Base-by-base conservation (phyloP, 1,139 yeast species). In the Hansenula sp. region DNA sequence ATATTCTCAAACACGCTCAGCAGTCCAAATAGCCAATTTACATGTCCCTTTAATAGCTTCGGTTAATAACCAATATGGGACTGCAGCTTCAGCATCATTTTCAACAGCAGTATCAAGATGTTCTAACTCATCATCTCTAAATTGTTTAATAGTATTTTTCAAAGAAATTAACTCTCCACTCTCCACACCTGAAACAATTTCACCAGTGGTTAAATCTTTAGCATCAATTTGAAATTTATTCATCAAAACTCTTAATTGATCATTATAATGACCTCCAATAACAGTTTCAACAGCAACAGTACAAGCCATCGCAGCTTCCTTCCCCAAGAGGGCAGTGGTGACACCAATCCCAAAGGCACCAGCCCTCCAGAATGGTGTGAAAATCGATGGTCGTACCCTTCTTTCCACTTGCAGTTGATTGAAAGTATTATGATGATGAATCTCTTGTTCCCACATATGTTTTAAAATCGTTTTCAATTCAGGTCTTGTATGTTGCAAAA, bases 231-330 rank as follows among this genome's bases (percentile, higher is more conserved):
- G 70, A 52, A 72, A 82, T 51, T 82, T 84, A 54, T 79, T 81
- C 66, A 76, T 72, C 45, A 93, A 69, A 44, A 84, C 81, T 44
- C 99, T 71, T 51, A 93, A 70, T 63, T 93, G 99, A 50, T 84
- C 82, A 59, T 94, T 93, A 67, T 93, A 93, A 63, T 93, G 99
- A 1, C 88, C 87, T 2, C 99, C 99, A 63, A 93, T 94, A 2
- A 94, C 98, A 0, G 99, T 94, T 65, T 93, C 99, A 1, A 93
- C 99, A 0, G 99, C 99, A 48, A 91, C 98, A 0, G 99, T 93
- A 61, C 99, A 94, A 1, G 99, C 99, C 99, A 93, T 93, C 2
- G 99, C 99, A 1, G 97, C 97, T 61, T 93, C 96, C 58, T 89
- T 88, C 25, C 96, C 86, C 51, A 91, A 67, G 43, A 86, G 58